phyloP scores from a whole-genome alignment of 192 early-diverging fungal genomes.

The Coemansia pectinata region DNA sequence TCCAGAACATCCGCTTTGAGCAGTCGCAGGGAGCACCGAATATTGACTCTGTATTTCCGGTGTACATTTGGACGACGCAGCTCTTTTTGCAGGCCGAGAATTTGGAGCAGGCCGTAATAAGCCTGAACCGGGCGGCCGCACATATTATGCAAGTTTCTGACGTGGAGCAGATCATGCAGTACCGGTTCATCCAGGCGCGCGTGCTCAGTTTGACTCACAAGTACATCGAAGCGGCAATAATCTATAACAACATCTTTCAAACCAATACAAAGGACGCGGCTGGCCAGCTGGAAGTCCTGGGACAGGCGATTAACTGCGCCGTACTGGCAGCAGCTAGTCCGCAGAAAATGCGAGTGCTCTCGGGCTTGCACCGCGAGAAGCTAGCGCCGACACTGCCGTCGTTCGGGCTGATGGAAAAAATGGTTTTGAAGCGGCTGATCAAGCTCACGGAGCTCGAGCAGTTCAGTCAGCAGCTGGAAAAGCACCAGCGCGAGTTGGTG shows the following conservation, averaged over 20 bases:
- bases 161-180: slow-evolving; percentile 60
- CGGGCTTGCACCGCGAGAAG: slow-evolving; percentile 91
- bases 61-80: slow-evolving; percentile 85
- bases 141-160: slow-evolving; percentile 62
- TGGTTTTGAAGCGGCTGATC: slow-evolving; percentile 89
- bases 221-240: slow-evolving; percentile 82
- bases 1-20: slow-evolving; percentile 90
- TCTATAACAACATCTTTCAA: slow-evolving; percentile 86
- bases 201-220: slow-evolving; percentile 81
- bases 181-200: slow-evolving; percentile 79
- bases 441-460: slow-evolving; percentile 75
- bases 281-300: slow-evolving; percentile 60
- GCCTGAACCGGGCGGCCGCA: slow-evolving; percentile 80
- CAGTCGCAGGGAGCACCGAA: slow-evolving; percentile 74
- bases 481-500: slow-evolving; percentile 77
- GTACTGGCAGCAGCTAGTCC: slow-evolving; percentile 91
- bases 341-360: slow-evolving; percentile 80
- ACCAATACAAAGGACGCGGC: slow-evolving; percentile 61
- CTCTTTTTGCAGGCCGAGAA: slow-evolving; percentile 86
- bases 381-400: slow-evolving; percentile 74
- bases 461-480: slow-evolving; percentile 70
- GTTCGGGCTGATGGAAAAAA: slow-evolving; percentile 87
- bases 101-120: slow-evolving; percentile 74
- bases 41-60: slow-evolving; percentile 69
- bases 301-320: slow-evolving; percentile 85